Percentiles rank a stretch among this genome's conserved stretches.
Conservation (phyloP, 1,284 basidiomycete species). For the Moniliella sp. region DNA sequence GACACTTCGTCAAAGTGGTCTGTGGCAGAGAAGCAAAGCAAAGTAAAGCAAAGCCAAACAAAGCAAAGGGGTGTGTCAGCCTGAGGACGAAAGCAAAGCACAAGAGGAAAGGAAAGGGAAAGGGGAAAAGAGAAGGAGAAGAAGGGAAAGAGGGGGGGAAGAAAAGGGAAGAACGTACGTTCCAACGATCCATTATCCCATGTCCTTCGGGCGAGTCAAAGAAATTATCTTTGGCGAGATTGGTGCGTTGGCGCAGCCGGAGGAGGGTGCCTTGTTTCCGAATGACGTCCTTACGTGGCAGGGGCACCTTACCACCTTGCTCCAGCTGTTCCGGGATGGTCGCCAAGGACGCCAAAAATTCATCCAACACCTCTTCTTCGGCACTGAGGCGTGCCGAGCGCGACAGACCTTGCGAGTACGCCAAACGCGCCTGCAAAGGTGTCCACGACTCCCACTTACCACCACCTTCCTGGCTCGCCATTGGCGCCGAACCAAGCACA, state of each 20-base stretch:
- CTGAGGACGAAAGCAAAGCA: too few relatives aligned
- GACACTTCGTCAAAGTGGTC: slow-evolving; percentile 27
- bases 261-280: slow-evolving; percentile 27
- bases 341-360: slow-evolving; percentile 13
- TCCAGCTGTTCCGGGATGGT: slow-evolving; percentile 17
- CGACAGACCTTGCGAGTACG: slow-evolving; percentile 28
- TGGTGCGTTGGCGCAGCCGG: slow-evolving; percentile 17
- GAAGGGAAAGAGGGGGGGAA: neutral
- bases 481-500: slow-evolving; percentile 9
- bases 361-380: slow-evolving; percentile 16
- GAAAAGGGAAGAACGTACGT: neutral
- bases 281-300: slow-evolving; percentile 21
- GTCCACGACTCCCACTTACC: slow-evolving; percentile 9
- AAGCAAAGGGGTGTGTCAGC: neutral
- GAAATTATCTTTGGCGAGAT: slow-evolving; percentile 25
- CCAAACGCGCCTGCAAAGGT: slow-evolving; percentile 16
- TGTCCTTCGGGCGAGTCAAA: slow-evolving; percentile 30
- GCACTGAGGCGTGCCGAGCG: slow-evolving; percentile 25
- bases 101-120: too few relatives aligned
- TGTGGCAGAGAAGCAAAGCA: neutral
- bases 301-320: slow-evolving; percentile 16
- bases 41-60: too few relatives aligned
- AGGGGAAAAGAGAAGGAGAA: too few relatives aligned
- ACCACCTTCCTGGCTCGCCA: neutral
- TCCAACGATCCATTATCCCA: slow-evolving; percentile 26